These are phyloP conservation scores for Ophiostoma piceae DNA, from an alignment of 2,329 filamentous ascomycete genomes.

Conservation along the genomic window DNA sequence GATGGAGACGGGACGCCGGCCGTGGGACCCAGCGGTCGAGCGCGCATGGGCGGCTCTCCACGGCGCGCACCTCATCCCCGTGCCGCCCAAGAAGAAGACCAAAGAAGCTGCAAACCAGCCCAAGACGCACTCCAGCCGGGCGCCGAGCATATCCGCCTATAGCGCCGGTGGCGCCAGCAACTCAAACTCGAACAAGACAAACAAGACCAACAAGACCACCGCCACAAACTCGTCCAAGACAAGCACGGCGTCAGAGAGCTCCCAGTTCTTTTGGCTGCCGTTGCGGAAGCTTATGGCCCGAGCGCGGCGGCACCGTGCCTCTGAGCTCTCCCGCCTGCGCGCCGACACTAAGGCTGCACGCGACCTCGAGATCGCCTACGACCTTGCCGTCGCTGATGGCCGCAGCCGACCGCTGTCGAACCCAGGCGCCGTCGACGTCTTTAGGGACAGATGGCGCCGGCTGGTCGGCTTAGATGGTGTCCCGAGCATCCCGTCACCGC, in stretches of 20 bases:
- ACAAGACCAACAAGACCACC: slow-evolving; percentile 23
- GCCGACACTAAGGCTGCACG: slow-evolving; percentile 30
- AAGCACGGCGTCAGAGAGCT: slow-evolving; percentile 29
- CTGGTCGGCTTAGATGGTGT: slow-evolving; percentile 28
- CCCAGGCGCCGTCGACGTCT: slow-evolving; percentile 28
- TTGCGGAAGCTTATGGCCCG: slow-evolving; percentile 39
- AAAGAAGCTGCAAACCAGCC: background rate
- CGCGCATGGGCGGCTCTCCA: slow-evolving; percentile 46
- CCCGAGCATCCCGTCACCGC: background rate
- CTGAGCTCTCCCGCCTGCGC: slow-evolving; percentile 36
- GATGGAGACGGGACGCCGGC: slow-evolving; percentile 44
- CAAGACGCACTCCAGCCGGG: background rate
- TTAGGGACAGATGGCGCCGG: slow-evolving; percentile 34
- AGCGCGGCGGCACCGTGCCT: slow-evolving; percentile 36
- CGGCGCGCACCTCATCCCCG: slow-evolving; percentile 41
- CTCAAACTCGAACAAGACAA: slow-evolving; percentile 21
- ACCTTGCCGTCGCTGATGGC: slow-evolving; percentile 27
- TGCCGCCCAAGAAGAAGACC: slow-evolving; percentile 10
- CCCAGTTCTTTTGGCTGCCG: slow-evolving; percentile 38
- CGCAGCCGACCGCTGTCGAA: slow-evolving; percentile 33
- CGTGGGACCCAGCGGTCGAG: slow-evolving; percentile 44
- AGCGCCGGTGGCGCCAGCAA: slow-evolving; percentile 24
- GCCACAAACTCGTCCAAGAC: background rate
- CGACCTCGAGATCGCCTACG: slow-evolving; percentile 33
- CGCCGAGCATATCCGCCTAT: background rate